Evolutionary conservation across 352 stramenopile species (phyloP), one percentile per base, ranked within the genome.

Genomic region (Paralagenidium karlingii): DNA sequence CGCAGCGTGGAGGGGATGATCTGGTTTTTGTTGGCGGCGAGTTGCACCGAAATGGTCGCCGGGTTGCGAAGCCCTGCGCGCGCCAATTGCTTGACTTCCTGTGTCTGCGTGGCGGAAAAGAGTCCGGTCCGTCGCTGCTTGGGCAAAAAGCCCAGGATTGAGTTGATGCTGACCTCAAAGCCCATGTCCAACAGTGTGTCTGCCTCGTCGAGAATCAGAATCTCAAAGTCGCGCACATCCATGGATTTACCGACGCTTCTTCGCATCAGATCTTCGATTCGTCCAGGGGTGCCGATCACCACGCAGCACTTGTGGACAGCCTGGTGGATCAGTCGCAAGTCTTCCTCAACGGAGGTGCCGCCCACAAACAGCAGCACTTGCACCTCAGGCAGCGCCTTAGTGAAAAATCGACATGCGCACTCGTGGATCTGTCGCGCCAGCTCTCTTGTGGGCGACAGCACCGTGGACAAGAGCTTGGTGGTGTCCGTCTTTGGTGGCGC

Each of bases 151-250:
- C 60, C 68, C 26, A 99, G 67, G 48, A 99, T 99, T 40, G 77
- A 89, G 45, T 89, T 96, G 24, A 99, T 76, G 34, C 88, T 94
- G 10, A 94, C 75, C 51, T 96, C 83, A 51, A 99, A 98, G 44
- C 94, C 94, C 74, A 98, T 97, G 60, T 97, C 94, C 26, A 99
- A 70, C 26, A 99, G 53, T 18, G 93, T 97, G 54, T 99, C 96
- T n/a, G 94, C 96, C 60, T 99, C 96, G 60, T 99, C 96, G 24
- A 99, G 58, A 36, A 99, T 95, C 16, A 99, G 67, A 24, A 98
- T 84, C 51, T 99, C 94, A 38, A 99, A 84, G 60, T 97, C 82
- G 24, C 74, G 79, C 12, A 83, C 71, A 49, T 97, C 85, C 29
- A 98, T 45, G 24, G 57, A 65, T 26, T 34, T 39, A 43, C 66